Conservation (phyloP, 164 flowering plant species). For the Berberis thunbergii region DNA sequence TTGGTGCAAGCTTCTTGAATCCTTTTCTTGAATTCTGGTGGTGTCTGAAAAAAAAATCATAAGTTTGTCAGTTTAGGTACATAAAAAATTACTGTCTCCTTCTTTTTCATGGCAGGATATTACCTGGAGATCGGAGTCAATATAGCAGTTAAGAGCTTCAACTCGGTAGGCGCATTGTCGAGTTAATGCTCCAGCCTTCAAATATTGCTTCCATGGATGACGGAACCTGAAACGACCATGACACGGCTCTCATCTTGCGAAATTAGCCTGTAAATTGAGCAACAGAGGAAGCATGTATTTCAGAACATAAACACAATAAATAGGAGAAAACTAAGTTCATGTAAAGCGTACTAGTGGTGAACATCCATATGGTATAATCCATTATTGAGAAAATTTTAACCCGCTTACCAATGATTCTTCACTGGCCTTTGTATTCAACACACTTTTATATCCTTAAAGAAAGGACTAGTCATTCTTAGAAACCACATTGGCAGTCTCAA, state of each 20-base stretch:
- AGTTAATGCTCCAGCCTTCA: slow-evolving; percentile 44
- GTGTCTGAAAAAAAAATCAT: slow-evolving; percentile 14
- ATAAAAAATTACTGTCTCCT: background rate
- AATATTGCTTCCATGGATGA: slow-evolving; percentile 84
- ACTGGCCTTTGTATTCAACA: slow-evolving; percentile 43
- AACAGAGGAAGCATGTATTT: background rate
- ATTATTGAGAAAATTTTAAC: too few relatives aligned
- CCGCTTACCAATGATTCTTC: slow-evolving; percentile 64
- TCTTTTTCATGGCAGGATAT: background rate
- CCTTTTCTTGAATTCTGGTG: slow-evolving; percentile 24
- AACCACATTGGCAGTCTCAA: too few relatives aligned
- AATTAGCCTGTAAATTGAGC: slow-evolving; percentile 45
- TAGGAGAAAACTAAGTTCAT: background rate
- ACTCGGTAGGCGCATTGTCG: slow-evolving; percentile 64
- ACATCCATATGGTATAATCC: background rate
- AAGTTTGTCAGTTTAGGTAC: background rate
- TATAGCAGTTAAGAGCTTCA: slow-evolving; percentile 46
- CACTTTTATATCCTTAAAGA: slow-evolving; percentile 52
- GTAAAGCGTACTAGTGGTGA: background rate
- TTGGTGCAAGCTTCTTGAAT: slow-evolving; percentile 36
- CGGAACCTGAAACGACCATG: slow-evolving; percentile 56
- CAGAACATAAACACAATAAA: background rate
- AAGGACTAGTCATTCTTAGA: slow-evolving; percentile 20
- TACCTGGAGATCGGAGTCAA: slow-evolving; percentile 40
- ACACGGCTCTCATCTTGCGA: slow-evolving; percentile 77